Evolutionary conservation across 108 stramenopile genomes (phyloP).

Genomic region (Cyclotella sp.): DNA sequence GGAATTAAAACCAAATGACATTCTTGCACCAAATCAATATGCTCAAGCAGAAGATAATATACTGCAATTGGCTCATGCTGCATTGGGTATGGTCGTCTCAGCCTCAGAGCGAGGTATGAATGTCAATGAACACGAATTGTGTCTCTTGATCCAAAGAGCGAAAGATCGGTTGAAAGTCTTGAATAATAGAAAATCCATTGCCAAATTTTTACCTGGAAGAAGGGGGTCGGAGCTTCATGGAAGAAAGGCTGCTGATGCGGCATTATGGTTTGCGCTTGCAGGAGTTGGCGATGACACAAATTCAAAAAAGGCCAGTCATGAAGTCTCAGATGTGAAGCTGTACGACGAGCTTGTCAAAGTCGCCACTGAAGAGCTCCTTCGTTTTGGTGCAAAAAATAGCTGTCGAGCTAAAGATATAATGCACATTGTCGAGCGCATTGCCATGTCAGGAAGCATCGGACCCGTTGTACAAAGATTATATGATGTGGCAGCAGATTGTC

Average conservation of each 20-base stretch:
- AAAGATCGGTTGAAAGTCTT: conserved; percentile 30
- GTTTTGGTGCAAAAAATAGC: conserved; percentile 64
- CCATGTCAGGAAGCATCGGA: conserved; percentile 60
- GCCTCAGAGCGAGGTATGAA: conserved; percentile 40
- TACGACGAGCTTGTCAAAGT: conserved; percentile 58
- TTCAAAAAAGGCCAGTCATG: background rate
- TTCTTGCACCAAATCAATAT: background rate
- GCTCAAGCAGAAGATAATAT: conserved; percentile 45
- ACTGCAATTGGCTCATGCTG: conserved; percentile 71
- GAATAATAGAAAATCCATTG: conserved; percentile 29
- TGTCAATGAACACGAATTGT: conserved; percentile 26
- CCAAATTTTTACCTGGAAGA: background rate
- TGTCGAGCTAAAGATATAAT: conserved; percentile 70
- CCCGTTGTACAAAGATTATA: conserved; percentile 15
- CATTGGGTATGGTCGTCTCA: conserved; percentile 62
- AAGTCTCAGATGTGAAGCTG: conserved; percentile 28
- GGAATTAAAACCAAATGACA: conserved; percentile 35
- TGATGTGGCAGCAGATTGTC: conserved; percentile 47
- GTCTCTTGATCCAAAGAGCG: conserved; percentile 31
- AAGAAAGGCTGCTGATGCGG: conserved; percentile 83
- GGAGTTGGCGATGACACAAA: conserved; percentile 33
- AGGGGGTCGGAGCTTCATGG: conserved; percentile 58
- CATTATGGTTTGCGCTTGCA: conserved; percentile 82
- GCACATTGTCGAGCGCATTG: conserved; percentile 70
- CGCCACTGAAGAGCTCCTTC: conserved; percentile 54